A percentile compares a stretch with the other conserved stretches of the same genome.
Evolutionary conservation across 139 green algal species (phyloP).

Genomic region (Auxenochlorella protothecoides): DNA sequence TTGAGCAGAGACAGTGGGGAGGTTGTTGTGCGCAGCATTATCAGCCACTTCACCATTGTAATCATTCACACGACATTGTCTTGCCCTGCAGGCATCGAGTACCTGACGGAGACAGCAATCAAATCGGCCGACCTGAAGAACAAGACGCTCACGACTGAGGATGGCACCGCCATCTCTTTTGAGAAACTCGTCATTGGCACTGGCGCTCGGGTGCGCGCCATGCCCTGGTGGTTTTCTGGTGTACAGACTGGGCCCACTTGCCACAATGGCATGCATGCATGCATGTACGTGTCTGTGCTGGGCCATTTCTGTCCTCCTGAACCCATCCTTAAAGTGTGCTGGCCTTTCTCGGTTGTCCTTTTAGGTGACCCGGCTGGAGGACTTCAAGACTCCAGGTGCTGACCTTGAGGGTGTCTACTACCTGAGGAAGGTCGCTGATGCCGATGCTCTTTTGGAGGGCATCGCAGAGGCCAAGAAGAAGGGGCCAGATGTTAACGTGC

Average conservation of each 20-base stretch:
- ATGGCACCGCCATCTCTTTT: conserved; percentile 52
- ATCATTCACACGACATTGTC: neutral
- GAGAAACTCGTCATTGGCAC: conserved; percentile 81
- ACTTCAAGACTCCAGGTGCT: conserved; percentile 56
- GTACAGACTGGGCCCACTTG: neutral
- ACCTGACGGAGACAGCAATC: conserved; percentile 47
- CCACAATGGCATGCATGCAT: too few relatives aligned
- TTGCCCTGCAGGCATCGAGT: conserved; percentile 46
- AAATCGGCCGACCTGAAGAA: conserved; percentile 33
- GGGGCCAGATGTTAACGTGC: conserved; percentile 43
- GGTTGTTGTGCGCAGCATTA: conserved; percentile 37
- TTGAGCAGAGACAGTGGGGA: too few relatives aligned
- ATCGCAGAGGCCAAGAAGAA: conserved; percentile 42
- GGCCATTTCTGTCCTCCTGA: too few relatives aligned
- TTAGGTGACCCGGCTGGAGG: conserved; percentile 28
- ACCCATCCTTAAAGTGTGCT: too few relatives aligned
- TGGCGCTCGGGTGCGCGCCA: conserved; percentile 47
- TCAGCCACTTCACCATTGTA: conserved; percentile 14
- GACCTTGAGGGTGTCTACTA: conserved; percentile 70
- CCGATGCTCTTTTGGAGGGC: conserved; percentile 50
- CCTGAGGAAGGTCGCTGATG: conserved; percentile 73
- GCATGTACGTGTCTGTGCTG: too few relatives aligned
- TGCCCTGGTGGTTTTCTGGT: neutral
- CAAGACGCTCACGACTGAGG: conserved; percentile 49
- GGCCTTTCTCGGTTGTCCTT: too few relatives aligned